Percentiles rank a stretch among this genome's conserved stretches.
phyloP scores from a whole-genome alignment of 2,329 filamentous ascomycete genomes.

The Nemania sp. region DNA sequence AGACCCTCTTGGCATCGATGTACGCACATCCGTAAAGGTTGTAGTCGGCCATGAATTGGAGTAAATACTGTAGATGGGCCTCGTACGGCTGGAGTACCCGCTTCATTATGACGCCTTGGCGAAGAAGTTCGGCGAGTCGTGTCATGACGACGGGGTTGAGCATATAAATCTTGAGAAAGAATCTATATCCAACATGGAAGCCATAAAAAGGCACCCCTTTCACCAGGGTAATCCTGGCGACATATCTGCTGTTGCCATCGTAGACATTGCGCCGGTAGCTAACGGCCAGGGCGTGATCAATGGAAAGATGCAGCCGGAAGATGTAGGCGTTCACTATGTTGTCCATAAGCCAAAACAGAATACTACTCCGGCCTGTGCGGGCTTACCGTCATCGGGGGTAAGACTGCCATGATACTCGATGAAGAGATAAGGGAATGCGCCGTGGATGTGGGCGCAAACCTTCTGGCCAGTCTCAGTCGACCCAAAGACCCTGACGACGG shows the following conservation, averaged over 20 bases:
- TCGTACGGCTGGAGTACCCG: slow-evolving; percentile 88
- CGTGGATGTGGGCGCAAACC: slow-evolving; percentile 93
- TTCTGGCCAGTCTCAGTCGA: slow-evolving; percentile 94
- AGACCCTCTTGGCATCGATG: slow-evolving; percentile 71
- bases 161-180: slow-evolving; percentile 94
- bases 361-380: slow-evolving; percentile 29
- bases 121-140: slow-evolving; percentile 82
- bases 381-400: slow-evolving; percentile 67
- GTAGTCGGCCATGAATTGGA: slow-evolving; percentile 99
- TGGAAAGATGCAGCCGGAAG: slow-evolving; percentile 77
- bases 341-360: slow-evolving; percentile 13
- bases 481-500: slow-evolving; percentile 88
- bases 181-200: slow-evolving; percentile 88
- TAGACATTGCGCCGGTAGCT: slow-evolving; percentile 80
- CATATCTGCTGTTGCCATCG: slow-evolving; percentile 69
- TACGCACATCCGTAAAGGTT: slow-evolving; percentile 95
- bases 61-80: slow-evolving; percentile 86
- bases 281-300: slow-evolving; percentile 86
- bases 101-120: slow-evolving; percentile 86
- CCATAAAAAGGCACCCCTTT: slow-evolving; percentile 97
- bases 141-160: slow-evolving; percentile 86
- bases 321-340: slow-evolving; percentile 73
- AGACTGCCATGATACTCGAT: slow-evolving; percentile 79
- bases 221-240: slow-evolving; percentile 87
- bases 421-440: slow-evolving; percentile 94